Base-by-base conservation (phyloP, 176 grass and related monocot species). In the Microstegium vimineum region DNA sequence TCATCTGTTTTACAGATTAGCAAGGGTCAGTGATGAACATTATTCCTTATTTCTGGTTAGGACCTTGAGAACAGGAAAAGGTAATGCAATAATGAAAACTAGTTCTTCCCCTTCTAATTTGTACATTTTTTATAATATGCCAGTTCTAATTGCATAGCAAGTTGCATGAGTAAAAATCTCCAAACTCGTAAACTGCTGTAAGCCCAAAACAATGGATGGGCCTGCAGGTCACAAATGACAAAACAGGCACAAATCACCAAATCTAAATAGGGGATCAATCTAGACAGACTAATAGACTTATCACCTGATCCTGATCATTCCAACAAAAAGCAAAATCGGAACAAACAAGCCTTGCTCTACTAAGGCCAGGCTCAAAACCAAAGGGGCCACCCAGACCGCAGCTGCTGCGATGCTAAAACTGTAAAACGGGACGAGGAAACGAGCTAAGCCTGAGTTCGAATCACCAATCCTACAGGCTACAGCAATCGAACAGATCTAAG, bases 401-500 rank as follows among this genome's bases (percentile, higher is more conserved):
- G n/a, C n/a, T 5, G 52, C 42, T 9, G 5, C 0, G 1, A 15
- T 57, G 36, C 46, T 47, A 67, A 83, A 45, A n/a, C n/a, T n/a
- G n/a, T n/a, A n/a, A n/a, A n/a, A 18, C 40, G 43, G 27, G 20
- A 23, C 23, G 2, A 17, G 15, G 12, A 45, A 62, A 68, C 26
- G 18, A 28, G 6, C 26, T 46, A 45, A n/a, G 62, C 3, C 22
- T 1, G 34, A 15, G 2, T 22, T 8, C 25, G 43, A 32, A 43
- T 31, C 57, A 38, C 67, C 60, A 23, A 33, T 38, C 85, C 9
- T 46, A 18, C n/a, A n/a, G n/a, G n/a, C n/a, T n/a, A n/a, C 62
- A 47, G 49, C 37, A 84, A 70, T 20, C 42, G 4, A 15, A 37
- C 71, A 71, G 59, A 93, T 85, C 82, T 90, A 77, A 49, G 12